Conservation (phyloP, 106 monocot genomes). For the Dioscorea dumetorum region DNA sequence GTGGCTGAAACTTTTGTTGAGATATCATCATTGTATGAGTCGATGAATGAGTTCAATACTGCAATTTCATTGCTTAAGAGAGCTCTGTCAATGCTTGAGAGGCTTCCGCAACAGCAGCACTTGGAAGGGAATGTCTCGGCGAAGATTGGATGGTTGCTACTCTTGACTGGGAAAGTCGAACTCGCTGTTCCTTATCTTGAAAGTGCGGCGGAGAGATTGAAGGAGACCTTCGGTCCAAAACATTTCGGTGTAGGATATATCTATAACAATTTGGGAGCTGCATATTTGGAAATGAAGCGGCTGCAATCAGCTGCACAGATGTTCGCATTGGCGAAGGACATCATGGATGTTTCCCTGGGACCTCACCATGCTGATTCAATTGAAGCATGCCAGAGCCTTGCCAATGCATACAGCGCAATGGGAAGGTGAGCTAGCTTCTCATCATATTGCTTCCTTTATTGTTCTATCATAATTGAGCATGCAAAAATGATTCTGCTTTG, state of each 20-base stretch:
- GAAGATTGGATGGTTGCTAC: conserved; percentile 84
- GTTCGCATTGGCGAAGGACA: conserved; percentile 93
- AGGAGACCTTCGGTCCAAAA: conserved; percentile 88
- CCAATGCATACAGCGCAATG: conserved; percentile 86
- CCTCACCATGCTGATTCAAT: conserved; percentile 83
- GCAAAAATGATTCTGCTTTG: neutral
- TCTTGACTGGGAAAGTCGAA: conserved; percentile 70
- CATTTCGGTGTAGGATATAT: conserved; percentile 89
- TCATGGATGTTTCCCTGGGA: conserved; percentile 84
- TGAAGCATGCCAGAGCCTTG: conserved; percentile 81
- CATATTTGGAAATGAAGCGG: conserved; percentile 79
- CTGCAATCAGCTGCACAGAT: conserved; percentile 94
- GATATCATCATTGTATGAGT: conserved; percentile 76
- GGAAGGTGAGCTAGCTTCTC: conserved; percentile 45
- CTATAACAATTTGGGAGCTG: conserved; percentile 91
- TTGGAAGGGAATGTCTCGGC: conserved; percentile 59
- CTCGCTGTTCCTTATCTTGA: conserved; percentile 72
- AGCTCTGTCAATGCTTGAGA: conserved; percentile 40
- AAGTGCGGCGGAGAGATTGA: conserved; percentile 75
- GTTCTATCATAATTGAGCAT: neutral
- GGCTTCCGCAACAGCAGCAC: conserved; percentile 55
- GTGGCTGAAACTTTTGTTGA: conserved; percentile 68
- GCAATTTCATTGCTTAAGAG: conserved; percentile 62
- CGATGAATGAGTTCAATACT: conserved; percentile 68
- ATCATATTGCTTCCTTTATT: neutral